phyloP scores from a whole-genome alignment of 2,329 filamentous ascomycete genomes.

The Aureobasidium namibiae region DNA sequence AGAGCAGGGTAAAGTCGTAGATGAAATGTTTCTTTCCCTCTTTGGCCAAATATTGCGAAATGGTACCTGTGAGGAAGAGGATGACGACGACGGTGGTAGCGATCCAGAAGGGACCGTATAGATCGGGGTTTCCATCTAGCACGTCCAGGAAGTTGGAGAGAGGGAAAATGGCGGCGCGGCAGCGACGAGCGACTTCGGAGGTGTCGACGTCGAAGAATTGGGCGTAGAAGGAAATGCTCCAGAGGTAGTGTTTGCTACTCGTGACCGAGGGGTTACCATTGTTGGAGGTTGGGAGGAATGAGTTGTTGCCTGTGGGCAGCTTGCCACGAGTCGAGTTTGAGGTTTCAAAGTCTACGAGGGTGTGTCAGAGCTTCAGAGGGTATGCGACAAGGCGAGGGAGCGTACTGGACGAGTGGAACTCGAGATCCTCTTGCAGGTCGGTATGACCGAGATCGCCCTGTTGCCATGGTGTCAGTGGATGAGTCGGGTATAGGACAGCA shows the following conservation, averaged over 20 bases:
- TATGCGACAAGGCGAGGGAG: constrained; percentile 7
- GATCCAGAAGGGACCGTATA: constrained; percentile 98
- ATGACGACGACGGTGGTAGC: constrained; percentile 96
- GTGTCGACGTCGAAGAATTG: constrained; percentile 99
- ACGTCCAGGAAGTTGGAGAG: constrained; percentile 94
- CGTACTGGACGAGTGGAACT: constrained; percentile 86
- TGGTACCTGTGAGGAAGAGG: constrained; percentile 88
- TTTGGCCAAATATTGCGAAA: constrained; percentile 76
- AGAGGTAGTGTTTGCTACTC: constrained; percentile 70
- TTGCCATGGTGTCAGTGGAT: constrained; percentile 54
- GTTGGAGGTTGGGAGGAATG: constrained; percentile 29
- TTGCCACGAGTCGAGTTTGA: constrained; percentile 44
- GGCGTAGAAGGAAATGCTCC: constrained; percentile 87
- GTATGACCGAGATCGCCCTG: constrained; percentile 97
- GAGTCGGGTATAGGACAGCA: neutral
- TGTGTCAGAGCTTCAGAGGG: neutral
- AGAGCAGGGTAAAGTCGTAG: constrained; percentile 85
- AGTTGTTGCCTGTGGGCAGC: constrained; percentile 34
- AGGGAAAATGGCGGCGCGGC: constrained; percentile 81
- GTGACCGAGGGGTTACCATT: constrained; percentile 20
- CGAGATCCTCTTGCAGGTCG: constrained; percentile 90
- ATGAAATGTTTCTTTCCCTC: constrained; percentile 63
- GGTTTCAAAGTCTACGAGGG: constrained; percentile 54
- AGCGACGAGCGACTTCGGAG: constrained; percentile 75
- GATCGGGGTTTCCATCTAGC: constrained; percentile 88